Evolutionary conservation across 768 basidiomycete genomes (phyloP), one percentile per base, ranked within the genome.

Genomic region (Russula foetens): DNA sequence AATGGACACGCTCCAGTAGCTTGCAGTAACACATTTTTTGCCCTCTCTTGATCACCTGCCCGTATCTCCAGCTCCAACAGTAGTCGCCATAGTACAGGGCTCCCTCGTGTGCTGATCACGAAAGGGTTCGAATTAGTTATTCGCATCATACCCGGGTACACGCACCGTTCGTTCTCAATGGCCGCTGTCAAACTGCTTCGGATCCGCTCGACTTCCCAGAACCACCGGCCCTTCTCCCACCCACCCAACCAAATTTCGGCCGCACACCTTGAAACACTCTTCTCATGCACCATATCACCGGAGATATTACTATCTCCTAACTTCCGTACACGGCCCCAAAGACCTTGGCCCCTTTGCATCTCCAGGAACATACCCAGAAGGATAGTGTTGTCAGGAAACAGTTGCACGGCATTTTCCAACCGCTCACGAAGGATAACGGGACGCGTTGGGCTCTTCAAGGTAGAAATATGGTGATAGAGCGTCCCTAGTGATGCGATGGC

Each of bases 221-320:
- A 74, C 89, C 90, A 91, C 39, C 83, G 76, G 2, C 84, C 83
- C 67, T 75, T 79, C 71, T 89, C 85, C 89, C 88, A 90, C n/a
- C 85, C 79, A 11, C 84, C 82, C 2, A 89, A 75, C 90, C 90
- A 92, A 0, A 90, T 81, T 66, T 92, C 88, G 63, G 81, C 77
- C 4, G 81, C 72, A 57, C 85, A 74, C 68, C 87, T 75, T 43
- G 77, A 71, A 15, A 91, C 74, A 57, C 77, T 78, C 70, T 87
- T 90, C 58, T 78, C 75, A 56, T 71, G 73, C 9, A 68, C 72
- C 11, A 71, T 73, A 29, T 73, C 76, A 21, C 69, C 66, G 7
- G 48, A 63, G n/a, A 61, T 58, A 7, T 59, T 68, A 55, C 82
- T 82, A 0, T 84, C 82, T 35, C 88, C 66, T 53, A 82, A 75